These are phyloP conservation scores for Endoconidiophora polonica DNA, from an alignment of 2,329 filamentous ascomycete genomes.

Conservation along the genomic window DNA sequence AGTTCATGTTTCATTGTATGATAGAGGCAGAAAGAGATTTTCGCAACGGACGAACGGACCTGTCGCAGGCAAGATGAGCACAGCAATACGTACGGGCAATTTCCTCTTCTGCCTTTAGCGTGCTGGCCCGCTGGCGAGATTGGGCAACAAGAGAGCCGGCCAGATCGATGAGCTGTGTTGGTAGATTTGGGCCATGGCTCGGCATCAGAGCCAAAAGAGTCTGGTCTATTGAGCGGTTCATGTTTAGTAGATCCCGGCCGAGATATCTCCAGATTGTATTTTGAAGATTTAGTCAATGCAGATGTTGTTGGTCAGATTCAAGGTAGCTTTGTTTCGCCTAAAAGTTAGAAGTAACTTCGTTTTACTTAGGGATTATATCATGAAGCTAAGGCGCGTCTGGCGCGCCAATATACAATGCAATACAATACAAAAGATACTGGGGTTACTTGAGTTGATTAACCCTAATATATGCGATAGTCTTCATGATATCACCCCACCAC, in stretches of 20 bases:
- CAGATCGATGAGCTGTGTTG: slow-evolving; percentile 52
- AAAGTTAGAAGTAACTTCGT: too few relatives aligned
- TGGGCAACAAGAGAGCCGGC: slow-evolving; percentile 62
- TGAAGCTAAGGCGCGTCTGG: too few relatives aligned
- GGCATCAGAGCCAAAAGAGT: slow-evolving; percentile 59
- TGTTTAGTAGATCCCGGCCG: slow-evolving; percentile 20
- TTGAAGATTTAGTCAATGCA: too few relatives aligned
- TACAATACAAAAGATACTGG: too few relatives aligned
- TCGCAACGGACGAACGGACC: slow-evolving; percentile 29
- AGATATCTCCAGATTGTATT: too few relatives aligned
- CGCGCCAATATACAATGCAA: too few relatives aligned
- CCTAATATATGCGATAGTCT: too few relatives aligned
- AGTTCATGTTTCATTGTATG: background rate
- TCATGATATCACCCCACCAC: too few relatives aligned
- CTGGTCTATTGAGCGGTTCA: slow-evolving; percentile 62
- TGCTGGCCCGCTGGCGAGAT: slow-evolving; percentile 60
- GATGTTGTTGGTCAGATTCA: too few relatives aligned
- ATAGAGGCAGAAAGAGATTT: background rate
- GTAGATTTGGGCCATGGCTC: slow-evolving; percentile 49
- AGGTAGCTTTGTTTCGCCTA: too few relatives aligned
- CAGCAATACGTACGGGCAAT: slow-evolving; percentile 72
- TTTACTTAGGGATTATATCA: too few relatives aligned
- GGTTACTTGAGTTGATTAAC: too few relatives aligned
- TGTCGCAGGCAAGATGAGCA: slow-evolving; percentile 76
- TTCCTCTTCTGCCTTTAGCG: slow-evolving; percentile 72